Conservation (phyloP, 495 filamentous ascomycete species). For the Staphylotrichum tortipilum region DNA sequence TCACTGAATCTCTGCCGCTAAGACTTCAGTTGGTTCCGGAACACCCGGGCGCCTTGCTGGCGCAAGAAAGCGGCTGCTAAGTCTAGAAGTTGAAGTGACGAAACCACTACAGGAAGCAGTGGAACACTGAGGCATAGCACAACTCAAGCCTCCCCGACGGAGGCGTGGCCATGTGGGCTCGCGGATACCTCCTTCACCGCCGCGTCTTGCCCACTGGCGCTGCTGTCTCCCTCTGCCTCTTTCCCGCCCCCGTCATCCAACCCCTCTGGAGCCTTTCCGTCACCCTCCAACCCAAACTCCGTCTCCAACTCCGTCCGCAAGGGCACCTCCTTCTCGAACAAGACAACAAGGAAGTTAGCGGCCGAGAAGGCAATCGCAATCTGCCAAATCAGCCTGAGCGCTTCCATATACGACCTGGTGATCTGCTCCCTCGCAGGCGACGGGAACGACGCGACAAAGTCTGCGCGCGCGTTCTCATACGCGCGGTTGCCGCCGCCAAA, state of each 20-base stretch:
- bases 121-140: too few relatives aligned
- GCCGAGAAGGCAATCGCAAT: constrained; percentile 23
- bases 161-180: too few relatives aligned
- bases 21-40: too few relatives aligned
- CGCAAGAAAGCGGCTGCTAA: too few relatives aligned
- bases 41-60: too few relatives aligned
- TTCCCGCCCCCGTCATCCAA: neutral
- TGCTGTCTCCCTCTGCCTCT: neutral
- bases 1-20: too few relatives aligned
- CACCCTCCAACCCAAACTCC: constrained; percentile 1
- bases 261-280: too few relatives aligned
- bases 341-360: neutral
- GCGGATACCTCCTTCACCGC: too few relatives aligned
- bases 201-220: too few relatives aligned
- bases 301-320: constrained; percentile 1
- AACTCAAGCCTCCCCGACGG: too few relatives aligned
- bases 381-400: constrained; percentile 22
- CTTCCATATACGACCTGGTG: constrained; percentile 15
- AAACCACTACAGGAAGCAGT: too few relatives aligned
- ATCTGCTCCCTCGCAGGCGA: constrained; percentile 17
- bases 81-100: too few relatives aligned
- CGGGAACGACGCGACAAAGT: constrained; percentile 13
- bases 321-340: constrained; percentile 4
- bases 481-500: constrained; percentile 17
- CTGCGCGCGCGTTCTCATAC: constrained; percentile 15